Evolutionary conservation across 225 moss, liverwort and hornwort species (phyloP).

Genomic region (Bryum argenteum): DNA sequence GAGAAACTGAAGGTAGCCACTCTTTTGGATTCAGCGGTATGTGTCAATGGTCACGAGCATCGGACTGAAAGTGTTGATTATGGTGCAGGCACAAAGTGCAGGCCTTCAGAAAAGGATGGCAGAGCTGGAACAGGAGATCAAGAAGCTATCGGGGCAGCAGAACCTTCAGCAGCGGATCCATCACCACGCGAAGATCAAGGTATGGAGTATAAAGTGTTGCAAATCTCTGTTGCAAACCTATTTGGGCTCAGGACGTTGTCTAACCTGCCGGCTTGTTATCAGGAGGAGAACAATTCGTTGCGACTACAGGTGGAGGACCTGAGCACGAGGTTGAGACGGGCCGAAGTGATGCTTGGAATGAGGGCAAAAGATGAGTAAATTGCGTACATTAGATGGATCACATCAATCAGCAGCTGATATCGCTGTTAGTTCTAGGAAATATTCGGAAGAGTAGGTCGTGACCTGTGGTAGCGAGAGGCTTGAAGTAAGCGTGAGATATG

Average conservation of each 20-base stretch:
- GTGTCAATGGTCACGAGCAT: neutral
- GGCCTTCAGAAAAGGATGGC: conserved; percentile 58
- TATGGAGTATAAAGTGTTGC: conserved; percentile 17
- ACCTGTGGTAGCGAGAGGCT: neutral
- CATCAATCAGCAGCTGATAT: conserved; percentile 38
- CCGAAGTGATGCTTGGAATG: conserved; percentile 41
- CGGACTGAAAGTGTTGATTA: conserved; percentile 1
- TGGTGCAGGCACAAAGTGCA: conserved; percentile 54
- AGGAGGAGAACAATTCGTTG: conserved; percentile 87
- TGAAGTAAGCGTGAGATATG: neutral
- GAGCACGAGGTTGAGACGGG: conserved; percentile 63
- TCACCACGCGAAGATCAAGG: conserved; percentile 98
- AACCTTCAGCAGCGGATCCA: conserved; percentile 95
- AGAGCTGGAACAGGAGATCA: conserved; percentile 80
- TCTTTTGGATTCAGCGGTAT: neutral
- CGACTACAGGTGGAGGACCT: conserved; percentile 79
- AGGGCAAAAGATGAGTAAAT: conserved; percentile 29
- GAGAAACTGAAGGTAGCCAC: conserved; percentile 64
- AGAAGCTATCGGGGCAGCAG: conserved; percentile 91
- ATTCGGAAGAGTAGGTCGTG: neutral
- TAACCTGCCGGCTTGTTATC: neutral
- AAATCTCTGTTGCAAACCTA: too few species aligned
- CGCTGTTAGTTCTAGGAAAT: conserved; percentile 22
- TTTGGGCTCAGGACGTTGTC: neutral
- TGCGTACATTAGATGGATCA: conserved; percentile 34